Evolutionary conservation across 805 yeast genomes (phyloP).

Genomic region (Teunomyces panamensis): DNA sequence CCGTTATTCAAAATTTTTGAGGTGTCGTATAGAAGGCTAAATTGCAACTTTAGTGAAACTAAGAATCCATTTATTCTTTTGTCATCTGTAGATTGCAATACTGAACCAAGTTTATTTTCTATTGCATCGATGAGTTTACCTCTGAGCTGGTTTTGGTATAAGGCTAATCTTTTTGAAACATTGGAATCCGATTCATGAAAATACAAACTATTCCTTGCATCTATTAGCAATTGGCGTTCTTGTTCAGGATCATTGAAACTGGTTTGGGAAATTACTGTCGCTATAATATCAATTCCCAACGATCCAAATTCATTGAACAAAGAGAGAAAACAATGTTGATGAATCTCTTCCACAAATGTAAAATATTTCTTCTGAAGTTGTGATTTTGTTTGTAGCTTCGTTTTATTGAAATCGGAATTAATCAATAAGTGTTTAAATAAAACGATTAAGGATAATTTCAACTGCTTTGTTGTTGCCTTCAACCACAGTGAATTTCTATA

Average conservation of each 20-base stretch:
- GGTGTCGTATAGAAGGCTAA: conserved; percentile 18
- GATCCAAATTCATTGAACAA: conserved; percentile 30
- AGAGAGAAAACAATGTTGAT: conserved; percentile 27
- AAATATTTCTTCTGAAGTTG: conserved; percentile 21
- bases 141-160: conserved; percentile 12
- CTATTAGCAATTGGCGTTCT: background rate
- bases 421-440: conserved; percentile 29
- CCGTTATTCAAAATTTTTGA: conserved; percentile 1
- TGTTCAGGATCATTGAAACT: conserved; percentile 7
- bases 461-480: conserved; percentile 35
- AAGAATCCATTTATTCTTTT: conserved; percentile 26
- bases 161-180: background rate
- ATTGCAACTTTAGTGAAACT: conserved; percentile 30
- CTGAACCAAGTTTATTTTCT: conserved; percentile 20
- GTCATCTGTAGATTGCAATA: conserved; percentile 30
- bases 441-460: conserved; percentile 30
- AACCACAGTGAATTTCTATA: conserved; percentile 32
- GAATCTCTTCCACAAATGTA: conserved; percentile 19
- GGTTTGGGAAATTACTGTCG: conserved; percentile 17
- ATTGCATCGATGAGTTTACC: conserved; percentile 27
- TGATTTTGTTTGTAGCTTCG: conserved; percentile 22
- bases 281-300: conserved; percentile 26
- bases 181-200: background rate
- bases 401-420: conserved; percentile 13
- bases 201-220: background rate